phyloP scores from a whole-genome alignment of 345 rosid species.

The Eucalyptus cloeziana region DNA sequence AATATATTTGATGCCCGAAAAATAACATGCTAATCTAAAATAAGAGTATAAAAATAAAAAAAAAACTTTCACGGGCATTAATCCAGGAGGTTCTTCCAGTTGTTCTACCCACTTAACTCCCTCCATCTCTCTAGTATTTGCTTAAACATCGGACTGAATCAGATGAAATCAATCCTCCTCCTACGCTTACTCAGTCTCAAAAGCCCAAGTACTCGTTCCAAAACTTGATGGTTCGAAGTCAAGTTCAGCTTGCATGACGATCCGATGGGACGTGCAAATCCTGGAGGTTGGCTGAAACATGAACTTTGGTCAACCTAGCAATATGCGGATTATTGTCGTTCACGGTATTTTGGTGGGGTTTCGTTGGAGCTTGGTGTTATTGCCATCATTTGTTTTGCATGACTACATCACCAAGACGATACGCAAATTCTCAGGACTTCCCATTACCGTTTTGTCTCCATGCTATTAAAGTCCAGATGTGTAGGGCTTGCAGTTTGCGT shows the following conservation, averaged over 20 bases:
- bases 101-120: slow-evolving; percentile 42
- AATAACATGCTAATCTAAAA: no score
- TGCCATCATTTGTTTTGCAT: background rate
- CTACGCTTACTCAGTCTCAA: background rate
- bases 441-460: background rate
- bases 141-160: background rate
- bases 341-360: background rate
- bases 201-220: background rate
- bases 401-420: background rate
- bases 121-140: slow-evolving; percentile 44
- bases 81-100: background rate
- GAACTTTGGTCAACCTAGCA: background rate
- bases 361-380: background rate
- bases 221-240: background rate
- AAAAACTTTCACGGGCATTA: no score
- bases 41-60: no score
- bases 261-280: background rate
- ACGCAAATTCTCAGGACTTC: background rate
- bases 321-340: background rate
- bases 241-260: background rate
- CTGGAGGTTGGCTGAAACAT: background rate
- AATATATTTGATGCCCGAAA: no score
- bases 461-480: background rate
- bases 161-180: background rate
- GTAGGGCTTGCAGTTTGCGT: no score